Evolutionary conservation across 495 filamentous ascomycete genomes (phyloP).

Genomic region (Penicillium pulvis): DNA sequence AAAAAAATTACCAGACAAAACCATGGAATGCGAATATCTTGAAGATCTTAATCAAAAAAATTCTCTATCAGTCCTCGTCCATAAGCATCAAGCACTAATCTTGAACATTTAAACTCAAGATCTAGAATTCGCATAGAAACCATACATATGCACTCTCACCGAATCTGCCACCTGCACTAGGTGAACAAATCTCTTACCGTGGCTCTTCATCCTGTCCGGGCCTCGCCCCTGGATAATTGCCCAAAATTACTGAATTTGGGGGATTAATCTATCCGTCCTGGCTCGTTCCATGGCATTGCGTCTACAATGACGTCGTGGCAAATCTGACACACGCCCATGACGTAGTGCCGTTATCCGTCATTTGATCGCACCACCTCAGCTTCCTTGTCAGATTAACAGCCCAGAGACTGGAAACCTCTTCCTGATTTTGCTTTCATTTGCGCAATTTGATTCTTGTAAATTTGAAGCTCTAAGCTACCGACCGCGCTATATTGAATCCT

Average conservation of each 20-base stretch:
- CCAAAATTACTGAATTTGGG: neutral
- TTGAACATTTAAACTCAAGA: too few species aligned
- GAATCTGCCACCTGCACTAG: too few species aligned
- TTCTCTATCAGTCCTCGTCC: too few species aligned
- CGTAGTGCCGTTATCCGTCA: constrained; percentile 23
- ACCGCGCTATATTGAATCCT: neutral
- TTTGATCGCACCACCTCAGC: constrained; percentile 1
- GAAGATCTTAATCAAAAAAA: too few species aligned
- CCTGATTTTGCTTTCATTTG: neutral
- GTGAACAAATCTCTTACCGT: neutral
- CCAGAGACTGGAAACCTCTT: neutral
- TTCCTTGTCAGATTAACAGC: neutral
- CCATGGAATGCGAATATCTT: too few species aligned
- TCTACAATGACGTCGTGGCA: constrained; percentile 22
- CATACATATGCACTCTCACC: neutral
- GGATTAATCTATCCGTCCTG: constrained; percentile 15
- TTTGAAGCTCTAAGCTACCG: neutral
- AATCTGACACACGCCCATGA: constrained; percentile 17
- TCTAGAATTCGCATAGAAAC: neutral
- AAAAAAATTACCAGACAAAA: too few species aligned
- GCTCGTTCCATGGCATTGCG: constrained; percentile 14
- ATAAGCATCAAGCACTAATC: too few species aligned
- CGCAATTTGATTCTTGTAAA: neutral
- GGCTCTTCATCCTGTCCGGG: neutral
- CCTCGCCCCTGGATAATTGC: neutral